Evolutionary conservation across 805 yeast genomes (phyloP), one percentile per base, ranked within the genome.

Genomic region (Myxozyma geophila): DNA sequence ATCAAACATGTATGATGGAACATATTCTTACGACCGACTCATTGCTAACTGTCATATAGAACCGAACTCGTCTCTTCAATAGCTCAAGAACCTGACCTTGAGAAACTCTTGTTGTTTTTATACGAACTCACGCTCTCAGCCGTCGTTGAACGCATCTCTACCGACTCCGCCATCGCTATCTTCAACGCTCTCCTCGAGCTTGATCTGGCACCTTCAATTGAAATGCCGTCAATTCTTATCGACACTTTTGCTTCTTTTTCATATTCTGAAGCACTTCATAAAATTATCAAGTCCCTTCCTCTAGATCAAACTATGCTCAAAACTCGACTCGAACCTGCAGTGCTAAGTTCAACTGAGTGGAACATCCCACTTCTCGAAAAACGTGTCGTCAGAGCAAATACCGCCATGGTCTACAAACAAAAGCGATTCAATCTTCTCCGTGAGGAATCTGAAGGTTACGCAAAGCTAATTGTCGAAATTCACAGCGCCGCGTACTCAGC

Each of bases 401-500:
- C 73, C 71, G 76, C 70, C 78, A 78, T 73, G 78, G 85, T 59
- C 79, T 79, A 67, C 74, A 74, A 71, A 44, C 81, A 85, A 64
- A 80, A 80, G 71, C 84, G 86, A 67, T 90, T 79, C 76, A 88
- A 89, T 62, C 77, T 91, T 17, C 70, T 90, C 7, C 83, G 85
- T 55, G 97, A 92, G 74, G 88, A 88, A 65, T 78, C 85, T 28
- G 91, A 88, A 71, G 98, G 97, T 0, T 92, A 84, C 74, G 75
- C 96, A 12, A 86, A 85, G 68, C 76, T 89, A 73, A 56, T 67
- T 2, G 70, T 67, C n/a, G 68, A 67, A 44, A 43, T 67, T 23
- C 61, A 58, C 52, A 59, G 58, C 17, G 70, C 68, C 19, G 53
- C 67, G 5, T 63, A 54, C 33, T 41, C 60, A 8, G 37, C 65